These are phyloP conservation scores for Moesziomyces sp. DNA, from an alignment of 1,284 basidiomycete genomes.

Conservation along the genomic window DNA sequence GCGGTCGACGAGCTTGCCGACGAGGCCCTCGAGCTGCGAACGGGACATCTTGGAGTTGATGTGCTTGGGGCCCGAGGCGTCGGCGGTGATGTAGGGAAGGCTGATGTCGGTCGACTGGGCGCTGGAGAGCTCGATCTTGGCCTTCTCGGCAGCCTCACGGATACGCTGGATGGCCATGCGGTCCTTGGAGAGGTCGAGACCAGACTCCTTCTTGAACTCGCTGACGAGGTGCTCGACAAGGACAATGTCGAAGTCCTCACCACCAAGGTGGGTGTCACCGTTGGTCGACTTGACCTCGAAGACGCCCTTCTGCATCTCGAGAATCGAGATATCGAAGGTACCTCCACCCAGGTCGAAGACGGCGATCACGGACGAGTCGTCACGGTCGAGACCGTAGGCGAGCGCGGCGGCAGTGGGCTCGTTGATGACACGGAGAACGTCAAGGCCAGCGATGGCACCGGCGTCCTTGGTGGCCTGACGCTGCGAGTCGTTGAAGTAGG, in stretches of 20 bases:
- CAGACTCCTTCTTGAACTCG: constrained; percentile 94
- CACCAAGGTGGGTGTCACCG: constrained; percentile 97
- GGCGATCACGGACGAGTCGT: constrained; percentile 74
- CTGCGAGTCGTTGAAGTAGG: constrained; percentile 99
- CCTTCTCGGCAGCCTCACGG: constrained; percentile 98
- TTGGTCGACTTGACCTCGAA: constrained; percentile 99
- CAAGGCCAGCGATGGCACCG: constrained; percentile 94
- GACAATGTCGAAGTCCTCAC: constrained; percentile 95
- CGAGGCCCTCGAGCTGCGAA: constrained; percentile 88
- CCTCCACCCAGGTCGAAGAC: constrained; percentile 96
- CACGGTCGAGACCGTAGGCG: constrained; percentile 77
- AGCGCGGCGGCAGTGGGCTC: constrained; percentile 98
- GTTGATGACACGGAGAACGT: constrained; percentile 97
- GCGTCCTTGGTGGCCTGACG: constrained; percentile 98
- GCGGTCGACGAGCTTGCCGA: constrained; percentile 83
- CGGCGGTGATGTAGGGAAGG: constrained; percentile 97
- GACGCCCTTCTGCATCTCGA: constrained; percentile 99
- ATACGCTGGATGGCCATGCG: constrained; percentile 99
- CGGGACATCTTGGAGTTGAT: constrained; percentile 91
- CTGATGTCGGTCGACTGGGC: constrained; percentile 89
- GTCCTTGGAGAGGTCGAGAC: constrained; percentile 83
- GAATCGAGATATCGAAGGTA: constrained; percentile 96
- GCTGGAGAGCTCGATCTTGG: constrained; percentile 96
- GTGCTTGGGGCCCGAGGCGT: constrained; percentile 92
- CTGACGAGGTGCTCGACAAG: constrained; percentile 87